Evolutionary conservation across 108 stramenopile species (phyloP), one percentile per base, ranked within the genome.

Genomic region (Aurantiochytrium sp.): DNA sequence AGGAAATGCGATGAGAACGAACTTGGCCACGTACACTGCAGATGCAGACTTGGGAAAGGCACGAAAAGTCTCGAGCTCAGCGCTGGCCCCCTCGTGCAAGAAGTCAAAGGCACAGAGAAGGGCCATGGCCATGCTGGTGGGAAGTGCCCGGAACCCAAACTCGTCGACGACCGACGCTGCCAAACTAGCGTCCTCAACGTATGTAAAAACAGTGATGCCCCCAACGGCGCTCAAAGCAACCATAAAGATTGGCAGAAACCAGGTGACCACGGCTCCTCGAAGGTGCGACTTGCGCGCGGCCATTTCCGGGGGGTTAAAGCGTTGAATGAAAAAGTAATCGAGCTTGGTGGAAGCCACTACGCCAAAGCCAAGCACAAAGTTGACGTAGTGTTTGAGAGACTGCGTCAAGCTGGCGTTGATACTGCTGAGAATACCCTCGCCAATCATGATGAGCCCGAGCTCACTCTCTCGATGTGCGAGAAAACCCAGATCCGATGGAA

Each of bases 381-480:
- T 83, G 45, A 23, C 76, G 28, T 83, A 83, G n/a, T 83, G 51
- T 12, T 53, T 23, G 45, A 47, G 43, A 6, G 45, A 14, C 76
- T 47, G 49, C 18, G 51, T 23, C 19, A 83, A 6, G 10, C 6
- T 28, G 76, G 76, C 45, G 28, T 53, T 47, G 51, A 83, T 83
- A 23, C 19, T 83, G 23, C 49, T 53, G 19, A 83, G 76, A 23
- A 83, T 53, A 12, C 76, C 76, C 28, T 83, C 76, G 44, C 76
- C 76, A 53, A 83, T 83, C 76, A 83, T 83, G 51, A 83, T 83
- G 45, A 83, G 76, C 45, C 49, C 76, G 19, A 83, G 76, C 51
- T 83, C 76, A 12, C 76, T 53, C 49, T 83, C 45, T 43, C 76
- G 76, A 28, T 83, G 76, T 14, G 76, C 76, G 43, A 83, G 6